These are phyloP conservation scores for Aspergillus cejpii DNA, from an alignment of 2,329 filamentous ascomycete species.

Conservation along the genomic window DNA sequence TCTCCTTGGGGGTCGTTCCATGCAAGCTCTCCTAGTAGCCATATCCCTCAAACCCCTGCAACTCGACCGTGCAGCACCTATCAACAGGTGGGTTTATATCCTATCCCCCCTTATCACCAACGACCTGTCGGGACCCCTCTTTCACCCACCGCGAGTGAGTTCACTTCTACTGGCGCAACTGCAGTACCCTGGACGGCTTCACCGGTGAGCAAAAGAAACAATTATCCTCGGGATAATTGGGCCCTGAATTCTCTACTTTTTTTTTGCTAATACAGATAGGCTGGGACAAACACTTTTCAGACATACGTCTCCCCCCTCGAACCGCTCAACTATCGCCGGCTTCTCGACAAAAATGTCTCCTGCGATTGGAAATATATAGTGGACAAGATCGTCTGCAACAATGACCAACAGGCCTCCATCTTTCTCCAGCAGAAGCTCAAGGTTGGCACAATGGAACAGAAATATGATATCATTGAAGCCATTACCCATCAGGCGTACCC, in stretches of 20 bases:
- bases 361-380: slow-evolving; percentile 99
- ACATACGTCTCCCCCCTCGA: slow-evolving; percentile 83
- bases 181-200: slow-evolving; percentile 30
- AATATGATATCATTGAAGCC: slow-evolving; percentile 92
- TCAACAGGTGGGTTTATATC: slow-evolving; percentile 34
- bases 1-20: slow-evolving; percentile 32
- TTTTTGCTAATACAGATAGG: slow-evolving; percentile 21
- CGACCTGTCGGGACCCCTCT: slow-evolving; percentile 59
- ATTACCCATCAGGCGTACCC: slow-evolving; percentile 93
- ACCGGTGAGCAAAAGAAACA: slow-evolving; percentile 47
- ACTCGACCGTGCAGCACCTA: slow-evolving; percentile 29
- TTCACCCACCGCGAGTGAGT: slow-evolving; percentile 68
- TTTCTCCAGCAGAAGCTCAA: slow-evolving; percentile 99
- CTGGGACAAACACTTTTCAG: slow-evolving; percentile 50
- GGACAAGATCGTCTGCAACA: slow-evolving; percentile 98
- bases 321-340: slow-evolving; percentile 89
- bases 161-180: slow-evolving; percentile 47
- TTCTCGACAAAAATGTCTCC: slow-evolving; percentile 90
- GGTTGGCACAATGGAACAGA: slow-evolving; percentile 88
- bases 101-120: slow-evolving; percentile 44
- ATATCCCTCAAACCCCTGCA: slow-evolving; percentile 24
- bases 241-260: not conserved
- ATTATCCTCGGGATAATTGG: not conserved
- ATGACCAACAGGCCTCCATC: slow-evolving; percentile 97
- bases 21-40: slow-evolving; percentile 20